Percentiles rank a stretch among this genome's conserved stretches.
These are phyloP conservation scores for Mucor circinelloides DNA, from an alignment of 371 early-diverging fungal species.

Conservation along the genomic window DNA sequence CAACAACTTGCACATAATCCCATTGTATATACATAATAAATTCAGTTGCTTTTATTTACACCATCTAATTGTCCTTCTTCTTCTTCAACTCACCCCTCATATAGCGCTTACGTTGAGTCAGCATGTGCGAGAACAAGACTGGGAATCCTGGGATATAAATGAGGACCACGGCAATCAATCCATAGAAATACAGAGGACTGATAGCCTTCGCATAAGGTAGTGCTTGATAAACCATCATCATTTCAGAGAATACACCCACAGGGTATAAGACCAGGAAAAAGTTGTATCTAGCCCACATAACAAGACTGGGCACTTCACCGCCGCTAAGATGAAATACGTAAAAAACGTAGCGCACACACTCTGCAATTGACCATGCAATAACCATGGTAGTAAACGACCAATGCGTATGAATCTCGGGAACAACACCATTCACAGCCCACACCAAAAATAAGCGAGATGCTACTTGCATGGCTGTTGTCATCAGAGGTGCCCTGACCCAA, in stretches of 20 bases:
- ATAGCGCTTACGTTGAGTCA: conserved; percentile 80
- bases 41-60: not conserved
- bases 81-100: conserved; percentile 55
- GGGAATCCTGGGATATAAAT: conserved; percentile 81
- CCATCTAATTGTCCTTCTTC: conserved; percentile 3
- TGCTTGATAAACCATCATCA: conserved; percentile 73
- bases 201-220: conserved; percentile 66
- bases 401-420: conserved; percentile 66
- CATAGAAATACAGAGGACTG: conserved; percentile 54
- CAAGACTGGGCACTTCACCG: conserved; percentile 41
- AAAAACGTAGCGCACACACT: conserved; percentile 86
- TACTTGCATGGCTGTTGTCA: conserved; percentile 85
- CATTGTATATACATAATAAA: not conserved
- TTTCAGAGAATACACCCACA: conserved; percentile 85
- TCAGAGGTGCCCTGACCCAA: conserved; percentile 79
- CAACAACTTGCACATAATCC: not conserved
- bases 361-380: conserved; percentile 93
- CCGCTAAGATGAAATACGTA: conserved; percentile 70
- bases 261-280: conserved; percentile 93
- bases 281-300: conserved; percentile 82
- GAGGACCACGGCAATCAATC: conserved; percentile 56
- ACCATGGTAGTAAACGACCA: conserved; percentile 82
- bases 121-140: conserved; percentile 90
- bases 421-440: conserved; percentile 76
- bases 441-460: conserved; percentile 84